Percentiles rank a stretch among this genome's conserved stretches.
These are phyloP conservation scores for Phytophthora nicotianae DNA, from an alignment of 352 stramenopile genomes.

Conservation along the genomic window DNA sequence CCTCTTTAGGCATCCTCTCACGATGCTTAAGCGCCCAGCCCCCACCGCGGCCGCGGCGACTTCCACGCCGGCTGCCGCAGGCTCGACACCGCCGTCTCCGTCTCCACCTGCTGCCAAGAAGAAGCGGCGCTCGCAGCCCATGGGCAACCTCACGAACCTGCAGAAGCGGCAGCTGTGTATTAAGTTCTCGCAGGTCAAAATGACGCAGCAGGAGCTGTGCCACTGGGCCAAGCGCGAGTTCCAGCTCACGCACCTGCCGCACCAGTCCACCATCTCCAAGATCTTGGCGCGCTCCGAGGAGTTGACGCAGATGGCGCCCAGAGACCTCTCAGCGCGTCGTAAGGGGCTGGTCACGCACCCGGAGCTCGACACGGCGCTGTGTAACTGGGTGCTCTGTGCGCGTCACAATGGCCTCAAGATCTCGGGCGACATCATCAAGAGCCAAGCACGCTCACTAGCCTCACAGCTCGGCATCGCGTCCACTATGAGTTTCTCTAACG, in stretches of 20 bases:
- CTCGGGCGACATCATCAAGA: constrained; percentile 68
- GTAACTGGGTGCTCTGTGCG: constrained; percentile 63
- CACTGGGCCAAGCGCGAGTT: constrained; percentile 70
- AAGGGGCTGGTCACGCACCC: constrained; percentile 57
- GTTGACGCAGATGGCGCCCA: constrained; percentile 53
- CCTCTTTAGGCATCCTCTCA: constrained; percentile 25
- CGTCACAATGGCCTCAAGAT: constrained; percentile 57
- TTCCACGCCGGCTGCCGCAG: neutral
- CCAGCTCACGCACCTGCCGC: constrained; percentile 53
- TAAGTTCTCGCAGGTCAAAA: constrained; percentile 58
- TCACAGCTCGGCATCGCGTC: constrained; percentile 44
- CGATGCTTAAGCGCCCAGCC: constrained; percentile 33
- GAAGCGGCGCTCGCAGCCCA: constrained; percentile 53
- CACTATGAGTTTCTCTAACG: constrained; percentile 67
- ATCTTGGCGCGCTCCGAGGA: constrained; percentile 54
- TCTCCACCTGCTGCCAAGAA: constrained; percentile 30
- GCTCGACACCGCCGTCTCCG: constrained; percentile 4
- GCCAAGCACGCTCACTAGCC: constrained; percentile 49
- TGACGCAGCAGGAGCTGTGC: constrained; percentile 69
- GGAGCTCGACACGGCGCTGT: constrained; percentile 63
- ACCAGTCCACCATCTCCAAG: constrained; percentile 71
- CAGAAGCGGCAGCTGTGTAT: constrained; percentile 69
- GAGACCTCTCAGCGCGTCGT: constrained; percentile 44
- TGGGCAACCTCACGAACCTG: constrained; percentile 66
- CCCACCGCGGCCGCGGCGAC: neutral